Conservation (phyloP, 2,329 filamentous ascomycete species). For the Stagonosporopsis vannaccii region DNA sequence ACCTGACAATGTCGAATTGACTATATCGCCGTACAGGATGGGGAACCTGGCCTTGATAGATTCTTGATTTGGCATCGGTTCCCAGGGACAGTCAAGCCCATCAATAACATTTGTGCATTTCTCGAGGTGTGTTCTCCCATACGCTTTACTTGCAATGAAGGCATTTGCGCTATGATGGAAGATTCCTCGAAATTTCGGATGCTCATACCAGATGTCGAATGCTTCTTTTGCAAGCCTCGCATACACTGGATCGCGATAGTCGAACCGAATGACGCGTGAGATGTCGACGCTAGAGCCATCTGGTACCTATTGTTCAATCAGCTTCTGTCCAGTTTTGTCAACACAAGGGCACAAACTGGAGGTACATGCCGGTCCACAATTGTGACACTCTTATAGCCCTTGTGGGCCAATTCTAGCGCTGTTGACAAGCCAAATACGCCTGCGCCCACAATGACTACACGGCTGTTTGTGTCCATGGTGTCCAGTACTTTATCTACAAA, state of each 20-base stretch:
- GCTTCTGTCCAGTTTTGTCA: not conserved
- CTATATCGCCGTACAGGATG: constrained; percentile 3
- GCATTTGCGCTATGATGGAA: constrained; percentile 58
- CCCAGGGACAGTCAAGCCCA: constrained; percentile 31
- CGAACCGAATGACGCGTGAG: constrained; percentile 49
- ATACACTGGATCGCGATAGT: constrained; percentile 43
- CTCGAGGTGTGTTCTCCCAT: constrained; percentile 14
- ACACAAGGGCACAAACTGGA: not conserved
- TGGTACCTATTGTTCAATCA: constrained; percentile 2
- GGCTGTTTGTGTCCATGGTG: constrained; percentile 5
- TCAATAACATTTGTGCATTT: constrained; percentile 30
- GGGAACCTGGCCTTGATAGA: constrained; percentile 41
- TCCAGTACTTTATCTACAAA: not conserved
- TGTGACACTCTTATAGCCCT: constrained; percentile 17
- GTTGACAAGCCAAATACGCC: constrained; percentile 64
- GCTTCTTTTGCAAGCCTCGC: constrained; percentile 39
- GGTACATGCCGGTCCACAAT: constrained; percentile 18
- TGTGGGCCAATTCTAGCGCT: constrained; percentile 70
- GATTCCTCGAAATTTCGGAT: constrained; percentile 54
- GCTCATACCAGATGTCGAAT: constrained; percentile 11
- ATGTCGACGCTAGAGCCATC: constrained; percentile 53
- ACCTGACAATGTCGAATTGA: constrained; percentile 5
- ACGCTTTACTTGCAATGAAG: constrained; percentile 42
- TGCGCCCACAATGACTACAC: constrained; percentile 51
- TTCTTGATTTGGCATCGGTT: constrained; percentile 19